phyloP scores from a whole-genome alignment of 1,284 basidiomycete species.

The Apiotrichum gamsii region DNA sequence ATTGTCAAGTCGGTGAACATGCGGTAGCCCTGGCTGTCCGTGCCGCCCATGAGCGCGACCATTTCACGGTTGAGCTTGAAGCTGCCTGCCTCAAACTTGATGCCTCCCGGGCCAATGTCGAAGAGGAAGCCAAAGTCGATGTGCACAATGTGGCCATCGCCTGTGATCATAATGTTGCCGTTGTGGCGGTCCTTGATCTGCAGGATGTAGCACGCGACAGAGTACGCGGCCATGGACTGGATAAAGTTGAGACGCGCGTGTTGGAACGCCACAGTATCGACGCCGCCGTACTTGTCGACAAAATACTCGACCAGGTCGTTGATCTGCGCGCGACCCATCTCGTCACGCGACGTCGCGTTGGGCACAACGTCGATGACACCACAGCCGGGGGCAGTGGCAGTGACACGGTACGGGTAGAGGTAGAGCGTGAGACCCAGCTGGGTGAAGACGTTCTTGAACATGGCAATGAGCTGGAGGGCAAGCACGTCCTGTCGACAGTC shows the following conservation, averaged over 20 bases:
- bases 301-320: constrained; percentile 95
- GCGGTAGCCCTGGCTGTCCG: constrained; percentile 84
- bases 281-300: constrained; percentile 84
- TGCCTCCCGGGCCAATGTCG: constrained; percentile 71
- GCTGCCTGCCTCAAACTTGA: constrained; percentile 93
- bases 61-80: constrained; percentile 99
- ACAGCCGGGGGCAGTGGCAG: constrained; percentile 92
- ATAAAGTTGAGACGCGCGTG: constrained; percentile 92
- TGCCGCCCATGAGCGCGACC: constrained; percentile 95
- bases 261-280: constrained; percentile 85
- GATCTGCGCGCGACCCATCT: constrained; percentile 98
- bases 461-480: constrained; percentile 93
- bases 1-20: constrained; percentile 90
- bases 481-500: constrained; percentile 98
- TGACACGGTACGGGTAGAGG: constrained; percentile 93
- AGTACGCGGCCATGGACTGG: constrained; percentile 98
- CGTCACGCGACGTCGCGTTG: constrained; percentile 94
- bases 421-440: constrained; percentile 81
- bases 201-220: constrained; percentile 94
- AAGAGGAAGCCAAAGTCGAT: constrained; percentile 96
- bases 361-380: constrained; percentile 99
- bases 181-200: constrained; percentile 98
- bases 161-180: constrained; percentile 99
- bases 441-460: constrained; percentile 98
- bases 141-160: constrained; percentile 90